Evolutionary conservation across 345 rosid genomes (phyloP), one percentile per base, ranked within the genome.

Genomic region (Ceriops decandra): DNA sequence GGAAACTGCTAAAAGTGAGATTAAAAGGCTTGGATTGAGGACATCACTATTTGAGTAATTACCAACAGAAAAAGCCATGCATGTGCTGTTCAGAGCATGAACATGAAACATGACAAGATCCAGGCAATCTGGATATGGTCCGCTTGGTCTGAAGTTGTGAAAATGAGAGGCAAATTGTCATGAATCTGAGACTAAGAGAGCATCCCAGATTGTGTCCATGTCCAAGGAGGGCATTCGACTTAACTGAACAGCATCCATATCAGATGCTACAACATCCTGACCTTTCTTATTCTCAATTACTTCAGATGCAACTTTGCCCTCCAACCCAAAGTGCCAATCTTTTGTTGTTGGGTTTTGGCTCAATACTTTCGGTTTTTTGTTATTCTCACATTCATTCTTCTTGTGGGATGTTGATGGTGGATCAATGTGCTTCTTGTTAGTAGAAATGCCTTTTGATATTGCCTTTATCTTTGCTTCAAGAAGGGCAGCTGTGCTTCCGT

Each of bases 141-240:
- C 1, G 17, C 26, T 27, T 56, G 31, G 22, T 56, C 59, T 27
- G 6, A 56, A 1, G 17, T 7, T 24, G 31, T 27, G 28, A 21
- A 56, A 27, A 24, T 56, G 28, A 21, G 47, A 54, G 26, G 38
- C 58, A 65, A 63, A 7, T 72, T 31, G 31, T 86, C 78, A 93
- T 62, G 88, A 84, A 76, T 85, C 85, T 35, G 95, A 79, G 64
- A 85, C 80, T 21, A 84, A 80, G 72, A 95, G 85, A 74, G 97
- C 91, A 79, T 95, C 99, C 99, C 99, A 91, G 62, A 91, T 91
- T 73, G 79, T 84, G 71, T 95, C 99, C 90, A 95, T 95, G 82
- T 95, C 99, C 85, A 95, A 74, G 5, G 99, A 91, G 31, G 99
- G 99, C 95, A 95, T 87, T 75, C 90, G 90, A 78, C 99, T 95